Evolutionary conservation across 2,329 filamentous ascomycete species (phyloP).

Genomic region (Neonectria punicea): DNA sequence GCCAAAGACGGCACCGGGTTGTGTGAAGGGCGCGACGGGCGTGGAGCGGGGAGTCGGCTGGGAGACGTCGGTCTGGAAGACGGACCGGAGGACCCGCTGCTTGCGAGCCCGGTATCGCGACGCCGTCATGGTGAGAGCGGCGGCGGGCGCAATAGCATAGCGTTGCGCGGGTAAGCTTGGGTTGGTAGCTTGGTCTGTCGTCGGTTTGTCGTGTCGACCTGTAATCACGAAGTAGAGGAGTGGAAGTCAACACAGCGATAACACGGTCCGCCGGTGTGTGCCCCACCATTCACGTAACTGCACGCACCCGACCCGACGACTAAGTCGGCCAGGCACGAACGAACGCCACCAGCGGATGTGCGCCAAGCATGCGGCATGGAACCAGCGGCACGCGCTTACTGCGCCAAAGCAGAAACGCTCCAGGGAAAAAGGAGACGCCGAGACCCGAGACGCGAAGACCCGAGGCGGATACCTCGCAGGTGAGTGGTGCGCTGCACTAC

Average conservation of each 20-base stretch:
- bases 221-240: neutral
- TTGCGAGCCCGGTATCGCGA: slow-evolving; percentile 59
- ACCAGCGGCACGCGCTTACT: slow-evolving; percentile 26
- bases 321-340: slow-evolving; percentile 8
- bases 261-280: neutral
- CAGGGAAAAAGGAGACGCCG: neutral
- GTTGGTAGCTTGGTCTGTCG: slow-evolving; percentile 16
- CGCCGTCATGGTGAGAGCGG: slow-evolving; percentile 49
- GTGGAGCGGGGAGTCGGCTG: slow-evolving; percentile 58
- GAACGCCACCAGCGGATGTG: neutral
- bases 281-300: slow-evolving; percentile 8
- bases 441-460: slow-evolving; percentile 9
- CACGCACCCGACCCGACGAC: too few species aligned
- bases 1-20: slow-evolving; percentile 59
- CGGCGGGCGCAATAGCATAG: slow-evolving; percentile 32
- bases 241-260: slow-evolving; percentile 5
- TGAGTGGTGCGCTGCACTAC: too few species aligned
- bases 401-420: slow-evolving; percentile 23
- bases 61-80: slow-evolving; percentile 63
- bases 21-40: slow-evolving; percentile 49
- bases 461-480: neutral
- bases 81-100: slow-evolving; percentile 63
- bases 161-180: neutral
- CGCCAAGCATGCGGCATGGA: slow-evolving; percentile 9
- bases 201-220: neutral